Evolutionary conservation across 202 grass and related monocot species (phyloP).

Genomic region (Musa balbisiana): DNA sequence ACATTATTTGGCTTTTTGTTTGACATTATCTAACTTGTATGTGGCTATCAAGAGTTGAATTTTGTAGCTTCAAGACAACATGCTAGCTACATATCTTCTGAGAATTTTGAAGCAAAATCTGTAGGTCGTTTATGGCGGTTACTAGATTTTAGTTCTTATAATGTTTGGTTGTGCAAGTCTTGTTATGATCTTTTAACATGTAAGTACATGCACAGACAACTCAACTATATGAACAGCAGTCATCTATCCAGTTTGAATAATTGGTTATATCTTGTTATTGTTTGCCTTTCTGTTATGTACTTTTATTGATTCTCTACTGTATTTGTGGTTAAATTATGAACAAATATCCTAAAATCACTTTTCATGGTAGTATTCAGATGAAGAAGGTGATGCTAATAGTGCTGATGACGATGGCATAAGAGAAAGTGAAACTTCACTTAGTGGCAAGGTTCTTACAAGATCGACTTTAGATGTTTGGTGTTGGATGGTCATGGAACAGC

Average conservation of each 20-base stretch:
- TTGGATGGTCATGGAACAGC: conserved; percentile 71
- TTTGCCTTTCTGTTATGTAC: background rate
- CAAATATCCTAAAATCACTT: conserved; percentile 20
- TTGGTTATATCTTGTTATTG: background rate
- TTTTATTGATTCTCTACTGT: background rate
- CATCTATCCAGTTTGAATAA: background rate
- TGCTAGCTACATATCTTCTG: background rate
- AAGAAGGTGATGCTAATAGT: conserved; percentile 42
- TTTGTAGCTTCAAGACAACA: background rate
- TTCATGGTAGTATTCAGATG: conserved; percentile 48
- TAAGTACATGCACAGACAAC: background rate
- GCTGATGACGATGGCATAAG: conserved; percentile 20
- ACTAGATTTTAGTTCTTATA: background rate
- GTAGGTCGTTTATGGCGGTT: background rate
- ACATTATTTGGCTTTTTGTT: background rate
- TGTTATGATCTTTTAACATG: background rate
- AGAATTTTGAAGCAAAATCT: background rate
- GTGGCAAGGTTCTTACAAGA: conserved; percentile 54
- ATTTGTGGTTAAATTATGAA: conserved; percentile 19
- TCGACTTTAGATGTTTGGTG: conserved; percentile 85
- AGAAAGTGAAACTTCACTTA: conserved; percentile 27
- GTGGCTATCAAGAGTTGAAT: background rate
- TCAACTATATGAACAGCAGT: background rate
- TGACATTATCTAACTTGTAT: background rate
- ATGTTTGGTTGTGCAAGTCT: too few relatives aligned